Conservation (phyloP, 2,329 filamentous ascomycete genomes). For the Ophiostoma tasmaniense region DNA sequence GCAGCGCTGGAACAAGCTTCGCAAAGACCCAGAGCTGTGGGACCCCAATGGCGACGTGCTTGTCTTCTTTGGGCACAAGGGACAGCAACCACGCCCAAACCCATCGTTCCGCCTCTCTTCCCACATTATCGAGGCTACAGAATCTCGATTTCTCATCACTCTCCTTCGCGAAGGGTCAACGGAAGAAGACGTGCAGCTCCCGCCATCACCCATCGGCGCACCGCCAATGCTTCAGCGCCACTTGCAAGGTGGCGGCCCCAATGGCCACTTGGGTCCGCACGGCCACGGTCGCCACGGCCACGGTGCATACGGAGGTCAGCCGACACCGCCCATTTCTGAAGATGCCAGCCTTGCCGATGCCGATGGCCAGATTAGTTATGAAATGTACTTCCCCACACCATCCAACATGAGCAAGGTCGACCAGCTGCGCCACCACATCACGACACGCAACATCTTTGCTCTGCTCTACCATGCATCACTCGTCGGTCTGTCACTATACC, state of each 20-base stretch:
- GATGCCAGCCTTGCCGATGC: slow-evolving; percentile 34
- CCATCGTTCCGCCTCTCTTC: slow-evolving; percentile 51
- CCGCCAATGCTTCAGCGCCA: slow-evolving; percentile 34
- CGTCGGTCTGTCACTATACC: slow-evolving; percentile 54
- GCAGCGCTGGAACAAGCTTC: slow-evolving; percentile 48
- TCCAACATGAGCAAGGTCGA: slow-evolving; percentile 38
- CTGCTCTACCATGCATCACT: slow-evolving; percentile 55
- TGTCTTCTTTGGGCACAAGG: slow-evolving; percentile 44
- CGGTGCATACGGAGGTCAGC: slow-evolving; percentile 27
- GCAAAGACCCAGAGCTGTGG: slow-evolving; percentile 54
- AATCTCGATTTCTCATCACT: slow-evolving; percentile 45
- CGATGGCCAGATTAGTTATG: slow-evolving; percentile 50
- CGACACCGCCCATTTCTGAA: slow-evolving; percentile 39
- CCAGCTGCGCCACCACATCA: slow-evolving; percentile 51
- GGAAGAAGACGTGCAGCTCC: slow-evolving; percentile 38
- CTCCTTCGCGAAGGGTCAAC: slow-evolving; percentile 45
- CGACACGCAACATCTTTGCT: slow-evolving; percentile 61
- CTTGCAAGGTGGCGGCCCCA: slow-evolving; percentile 7
- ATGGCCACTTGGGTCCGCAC: slow-evolving; percentile 23
- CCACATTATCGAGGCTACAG: slow-evolving; percentile 49
- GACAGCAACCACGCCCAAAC: slow-evolving; percentile 36
- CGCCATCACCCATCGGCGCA: slow-evolving; percentile 36
- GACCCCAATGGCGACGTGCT: slow-evolving; percentile 53
- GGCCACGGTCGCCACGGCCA: slow-evolving; percentile 19
- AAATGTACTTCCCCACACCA: slow-evolving; percentile 56